Evolutionary conservation across 305 asterid genomes (phyloP).

Genomic region (Fraxinus nigra): DNA sequence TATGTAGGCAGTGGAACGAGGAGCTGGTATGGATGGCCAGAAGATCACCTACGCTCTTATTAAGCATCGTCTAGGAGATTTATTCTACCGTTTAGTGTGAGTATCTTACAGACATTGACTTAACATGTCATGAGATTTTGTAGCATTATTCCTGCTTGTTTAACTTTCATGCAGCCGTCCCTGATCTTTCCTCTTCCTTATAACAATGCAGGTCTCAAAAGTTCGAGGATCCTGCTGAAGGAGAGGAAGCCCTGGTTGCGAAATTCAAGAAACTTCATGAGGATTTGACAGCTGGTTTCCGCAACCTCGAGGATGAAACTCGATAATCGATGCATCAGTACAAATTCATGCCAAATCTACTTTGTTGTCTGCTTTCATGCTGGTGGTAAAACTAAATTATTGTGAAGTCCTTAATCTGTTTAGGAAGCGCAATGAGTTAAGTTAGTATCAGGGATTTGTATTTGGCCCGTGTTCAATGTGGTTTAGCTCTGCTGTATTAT

Average conservation of each 20-base stretch:
- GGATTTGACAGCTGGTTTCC: slow-evolving; percentile 91
- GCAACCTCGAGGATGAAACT: slow-evolving; percentile 91
- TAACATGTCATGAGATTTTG: neutral
- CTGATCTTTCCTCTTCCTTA: neutral
- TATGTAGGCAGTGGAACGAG: slow-evolving; percentile 90
- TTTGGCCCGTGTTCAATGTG: slow-evolving; percentile 30
- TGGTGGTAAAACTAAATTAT: slow-evolving; percentile 19
- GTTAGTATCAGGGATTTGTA: slow-evolving; percentile 29
- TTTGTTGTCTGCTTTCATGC: slow-evolving; percentile 5
- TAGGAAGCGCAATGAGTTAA: slow-evolving; percentile 21
- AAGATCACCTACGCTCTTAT: slow-evolving; percentile 84
- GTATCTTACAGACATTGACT: slow-evolving; percentile 31
- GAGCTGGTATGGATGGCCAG: slow-evolving; percentile 98
- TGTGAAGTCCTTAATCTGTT: slow-evolving; percentile 13
- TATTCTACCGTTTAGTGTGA: slow-evolving; percentile 95
- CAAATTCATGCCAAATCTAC: slow-evolving; percentile 3
- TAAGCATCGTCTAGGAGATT: slow-evolving; percentile 91
- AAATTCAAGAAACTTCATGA: slow-evolving; percentile 85
- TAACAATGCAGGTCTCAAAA: slow-evolving; percentile 73
- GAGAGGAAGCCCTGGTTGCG: slow-evolving; percentile 66
- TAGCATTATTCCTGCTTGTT: neutral
- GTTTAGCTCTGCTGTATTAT: slow-evolving; percentile 26
- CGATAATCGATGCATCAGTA: slow-evolving; percentile 40
- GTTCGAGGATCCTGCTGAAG: slow-evolving; percentile 98
- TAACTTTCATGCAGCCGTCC: neutral